Percentiles rank a stretch among this genome's conserved stretches.
Evolutionary conservation across 805 yeast genomes (phyloP).

Genomic region (Saccharomycopsis fodiens): DNA sequence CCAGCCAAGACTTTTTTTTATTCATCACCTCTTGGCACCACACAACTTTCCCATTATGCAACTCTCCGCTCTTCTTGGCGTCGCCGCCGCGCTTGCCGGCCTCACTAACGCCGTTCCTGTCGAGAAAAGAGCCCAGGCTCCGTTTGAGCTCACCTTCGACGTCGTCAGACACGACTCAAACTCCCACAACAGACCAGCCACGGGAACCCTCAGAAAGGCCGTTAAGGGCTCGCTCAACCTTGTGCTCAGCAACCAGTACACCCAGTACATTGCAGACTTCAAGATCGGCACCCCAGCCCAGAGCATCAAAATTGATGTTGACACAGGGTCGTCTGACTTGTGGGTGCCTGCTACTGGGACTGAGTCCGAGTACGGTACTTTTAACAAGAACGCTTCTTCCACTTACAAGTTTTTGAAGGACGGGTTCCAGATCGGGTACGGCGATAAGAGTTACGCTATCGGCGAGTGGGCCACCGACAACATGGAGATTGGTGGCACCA

Average conservation of each 20-base stretch:
- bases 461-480: slow-evolving; percentile 37
- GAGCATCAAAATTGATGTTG: slow-evolving; percentile 23
- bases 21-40: neutral
- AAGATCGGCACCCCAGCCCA: slow-evolving; percentile 26
- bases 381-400: slow-evolving; percentile 27
- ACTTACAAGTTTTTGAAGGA: slow-evolving; percentile 28
- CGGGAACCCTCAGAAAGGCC: slow-evolving; percentile 6
- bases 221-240: slow-evolving; percentile 7
- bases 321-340: slow-evolving; percentile 29
- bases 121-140: slow-evolving; percentile 5
- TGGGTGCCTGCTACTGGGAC: slow-evolving; percentile 24
- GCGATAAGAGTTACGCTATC: slow-evolving; percentile 39
- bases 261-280: slow-evolving; percentile 24
- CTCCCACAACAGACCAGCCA: neutral
- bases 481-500: slow-evolving; percentile 18
- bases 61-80: slow-evolving; percentile 1
- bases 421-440: slow-evolving; percentile 35
- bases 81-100: slow-evolving; percentile 5
- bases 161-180: slow-evolving; percentile 13
- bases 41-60: neutral
- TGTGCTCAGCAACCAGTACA: slow-evolving; percentile 13
- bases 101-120: slow-evolving; percentile 13
- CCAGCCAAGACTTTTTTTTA: too few species aligned
- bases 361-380: slow-evolving; percentile 30
- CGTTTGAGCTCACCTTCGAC: slow-evolving; percentile 14